phyloP scores from a whole-genome alignment of 371 early-diverging fungal species.

The Zopfochytrium polystomum region DNA sequence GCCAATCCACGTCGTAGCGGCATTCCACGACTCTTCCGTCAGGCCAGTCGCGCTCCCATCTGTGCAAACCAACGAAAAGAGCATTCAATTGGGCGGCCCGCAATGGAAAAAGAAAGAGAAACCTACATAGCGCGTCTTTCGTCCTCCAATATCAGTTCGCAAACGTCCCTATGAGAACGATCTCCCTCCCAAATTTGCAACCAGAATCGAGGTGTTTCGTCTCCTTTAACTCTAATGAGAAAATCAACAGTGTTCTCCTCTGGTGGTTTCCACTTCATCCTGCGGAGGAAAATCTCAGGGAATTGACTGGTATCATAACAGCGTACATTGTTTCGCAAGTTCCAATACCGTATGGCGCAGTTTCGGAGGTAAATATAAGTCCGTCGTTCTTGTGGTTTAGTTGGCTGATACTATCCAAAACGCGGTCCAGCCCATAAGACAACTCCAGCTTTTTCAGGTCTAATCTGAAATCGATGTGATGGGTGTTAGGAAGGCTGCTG shows the following conservation, averaged over 20 bases:
- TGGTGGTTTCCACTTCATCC: constrained; percentile 99
- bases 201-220: constrained; percentile 4
- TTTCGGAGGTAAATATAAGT: constrained; percentile 89
- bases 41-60: constrained; percentile 65
- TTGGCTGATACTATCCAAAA: constrained; percentile 64
- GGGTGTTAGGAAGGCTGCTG: neutral
- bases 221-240: constrained; percentile 32
- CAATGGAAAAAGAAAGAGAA: constrained; percentile 3
- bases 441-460: constrained; percentile 38
- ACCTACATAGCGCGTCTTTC: constrained; percentile 44
- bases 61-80: constrained; percentile 19
- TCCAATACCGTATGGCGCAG: constrained; percentile 80
- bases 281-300: too few relatives aligned
- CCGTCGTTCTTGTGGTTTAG: constrained; percentile 95
- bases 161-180: constrained; percentile 22
- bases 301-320: too few relatives aligned
- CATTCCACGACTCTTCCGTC: constrained; percentile 56
- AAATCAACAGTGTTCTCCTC: constrained; percentile 98
- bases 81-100: neutral
- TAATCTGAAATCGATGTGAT: constrained; percentile 22
- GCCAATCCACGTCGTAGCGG: constrained; percentile 39
- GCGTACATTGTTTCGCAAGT: constrained; percentile 87
- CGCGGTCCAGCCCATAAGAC: constrained; percentile 32
- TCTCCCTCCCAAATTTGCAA: constrained; percentile 25
- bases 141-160: constrained; percentile 20